Percentiles rank a stretch among this genome's conserved stretches.
phyloP scores from a whole-genome alignment of 768 basidiomycete species.

The Suillus hirtellus region DNA sequence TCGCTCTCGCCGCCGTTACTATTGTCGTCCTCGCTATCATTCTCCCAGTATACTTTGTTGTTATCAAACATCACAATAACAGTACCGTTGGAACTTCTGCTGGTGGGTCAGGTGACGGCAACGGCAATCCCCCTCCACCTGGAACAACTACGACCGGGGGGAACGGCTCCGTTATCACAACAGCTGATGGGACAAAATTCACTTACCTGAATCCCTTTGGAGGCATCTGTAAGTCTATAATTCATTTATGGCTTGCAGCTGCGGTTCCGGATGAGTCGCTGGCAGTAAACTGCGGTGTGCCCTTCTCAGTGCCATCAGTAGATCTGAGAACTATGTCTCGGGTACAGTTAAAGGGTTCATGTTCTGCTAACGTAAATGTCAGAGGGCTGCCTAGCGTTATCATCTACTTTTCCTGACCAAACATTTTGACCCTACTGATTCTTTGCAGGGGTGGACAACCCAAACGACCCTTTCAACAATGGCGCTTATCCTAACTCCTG shows the following conservation, averaged over 20 bases:
- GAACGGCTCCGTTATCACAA: slow-evolving; percentile 66
- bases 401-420: neutral
- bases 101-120: slow-evolving; percentile 13
- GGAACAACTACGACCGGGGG: slow-evolving; percentile 46
- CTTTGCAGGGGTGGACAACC: slow-evolving; percentile 59
- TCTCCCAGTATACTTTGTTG: slow-evolving; percentile 40
- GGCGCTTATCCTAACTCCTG: slow-evolving; percentile 74
- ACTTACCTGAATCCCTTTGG: slow-evolving; percentile 78
- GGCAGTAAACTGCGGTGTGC: neutral
- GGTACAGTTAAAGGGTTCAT: neutral
- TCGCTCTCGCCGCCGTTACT: slow-evolving; percentile 29
- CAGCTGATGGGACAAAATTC: slow-evolving; percentile 70
- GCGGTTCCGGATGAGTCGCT: neutral
- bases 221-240: slow-evolving; percentile 58
- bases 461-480: slow-evolving; percentile 74
- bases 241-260: slow-evolving; percentile 2
- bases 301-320: neutral
- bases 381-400: neutral
- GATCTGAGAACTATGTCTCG: neutral
- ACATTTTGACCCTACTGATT: slow-evolving; percentile 7
- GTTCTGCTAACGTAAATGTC: neutral
- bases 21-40: slow-evolving; percentile 38
- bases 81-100: slow-evolving; percentile 2
- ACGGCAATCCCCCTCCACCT: slow-evolving; percentile 14
- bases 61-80: slow-evolving; percentile 26